phyloP scores from a whole-genome alignment of 2,329 filamentous ascomycete genomes.

The Ascochyta viciae-villosae region DNA sequence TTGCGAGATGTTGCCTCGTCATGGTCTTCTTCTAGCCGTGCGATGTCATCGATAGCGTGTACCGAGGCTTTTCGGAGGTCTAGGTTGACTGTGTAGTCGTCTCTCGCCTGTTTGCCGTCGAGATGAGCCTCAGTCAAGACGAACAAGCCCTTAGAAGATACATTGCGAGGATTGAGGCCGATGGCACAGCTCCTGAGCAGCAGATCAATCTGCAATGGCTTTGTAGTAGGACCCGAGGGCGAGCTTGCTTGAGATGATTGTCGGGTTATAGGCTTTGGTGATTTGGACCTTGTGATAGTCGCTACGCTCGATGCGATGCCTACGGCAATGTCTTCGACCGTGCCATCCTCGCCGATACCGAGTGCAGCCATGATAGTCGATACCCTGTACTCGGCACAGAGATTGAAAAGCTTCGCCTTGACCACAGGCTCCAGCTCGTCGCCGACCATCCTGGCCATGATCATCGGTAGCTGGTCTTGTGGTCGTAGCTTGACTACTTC shows the following conservation, averaged over 20 bases:
- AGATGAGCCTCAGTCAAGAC: constrained; percentile 80
- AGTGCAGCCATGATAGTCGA: constrained; percentile 82
- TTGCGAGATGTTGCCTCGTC: constrained; percentile 15
- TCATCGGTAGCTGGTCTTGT: constrained; percentile 63
- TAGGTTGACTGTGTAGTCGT: constrained; percentile 68
- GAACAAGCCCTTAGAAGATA: constrained; percentile 77
- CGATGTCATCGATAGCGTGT: constrained; percentile 79
- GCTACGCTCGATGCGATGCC: constrained; percentile 81
- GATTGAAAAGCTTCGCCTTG: constrained; percentile 84
- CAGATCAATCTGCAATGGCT: constrained; percentile 70
- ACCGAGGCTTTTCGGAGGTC: constrained; percentile 82
- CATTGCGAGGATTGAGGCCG: constrained; percentile 80
- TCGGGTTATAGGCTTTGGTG: constrained; percentile 51
- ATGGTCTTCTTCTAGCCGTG: constrained; percentile 50
- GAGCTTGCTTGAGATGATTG: constrained; percentile 39
- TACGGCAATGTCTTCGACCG: constrained; percentile 72
- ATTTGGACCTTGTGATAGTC: constrained; percentile 72
- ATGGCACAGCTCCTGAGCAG: constrained; percentile 80
- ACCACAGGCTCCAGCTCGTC: constrained; percentile 93
- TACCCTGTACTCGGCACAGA: constrained; percentile 88
- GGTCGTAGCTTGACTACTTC: constrained; percentile 57
- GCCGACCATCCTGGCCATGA: constrained; percentile 90
- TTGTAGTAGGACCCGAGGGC: constrained; percentile 29
- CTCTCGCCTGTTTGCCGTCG: constrained; percentile 70
- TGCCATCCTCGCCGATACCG: constrained; percentile 69